phyloP scores from a whole-genome alignment of 371 early-diverging fungal genomes.

The Umbelopsis sp. region DNA sequence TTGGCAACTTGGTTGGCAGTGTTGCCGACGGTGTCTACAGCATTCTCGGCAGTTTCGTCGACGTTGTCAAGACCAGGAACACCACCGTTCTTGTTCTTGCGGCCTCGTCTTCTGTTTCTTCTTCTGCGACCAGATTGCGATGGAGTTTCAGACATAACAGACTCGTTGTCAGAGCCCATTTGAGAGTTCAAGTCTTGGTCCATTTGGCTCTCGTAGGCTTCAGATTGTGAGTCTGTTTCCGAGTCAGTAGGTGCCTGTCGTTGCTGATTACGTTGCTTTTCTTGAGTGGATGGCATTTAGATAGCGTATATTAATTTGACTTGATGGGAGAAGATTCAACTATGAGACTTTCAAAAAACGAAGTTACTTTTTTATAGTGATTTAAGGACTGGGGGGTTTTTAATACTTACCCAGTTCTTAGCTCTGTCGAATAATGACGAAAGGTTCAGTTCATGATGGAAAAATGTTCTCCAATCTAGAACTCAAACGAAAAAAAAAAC shows the following conservation, averaged over 20 bases:
- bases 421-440: too few relatives aligned
- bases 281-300: neutral
- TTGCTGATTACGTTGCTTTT: neutral
- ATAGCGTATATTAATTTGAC: neutral
- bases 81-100: slow-evolving; percentile 4
- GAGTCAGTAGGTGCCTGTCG: neutral
- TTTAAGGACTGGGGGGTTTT: neutral
- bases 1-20: neutral
- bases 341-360: neutral
- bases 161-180: slow-evolving; percentile 10
- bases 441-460: too few relatives aligned
- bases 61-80: neutral
- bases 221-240: slow-evolving; percentile 1
- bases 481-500: too few relatives aligned
- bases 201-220: neutral
- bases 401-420: too few relatives aligned
- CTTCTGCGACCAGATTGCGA: slow-evolving; percentile 7
- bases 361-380: neutral
- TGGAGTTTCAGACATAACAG: slow-evolving; percentile 5
- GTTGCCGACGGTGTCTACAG: neutral
- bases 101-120: neutral
- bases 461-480: too few relatives aligned
- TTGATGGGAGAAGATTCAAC: neutral
- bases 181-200: slow-evolving; percentile 8
- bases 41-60: neutral